These are phyloP conservation scores for Halophytophthora polymorphica DNA, from an alignment of 352 stramenopile species.

Conservation along the genomic window DNA sequence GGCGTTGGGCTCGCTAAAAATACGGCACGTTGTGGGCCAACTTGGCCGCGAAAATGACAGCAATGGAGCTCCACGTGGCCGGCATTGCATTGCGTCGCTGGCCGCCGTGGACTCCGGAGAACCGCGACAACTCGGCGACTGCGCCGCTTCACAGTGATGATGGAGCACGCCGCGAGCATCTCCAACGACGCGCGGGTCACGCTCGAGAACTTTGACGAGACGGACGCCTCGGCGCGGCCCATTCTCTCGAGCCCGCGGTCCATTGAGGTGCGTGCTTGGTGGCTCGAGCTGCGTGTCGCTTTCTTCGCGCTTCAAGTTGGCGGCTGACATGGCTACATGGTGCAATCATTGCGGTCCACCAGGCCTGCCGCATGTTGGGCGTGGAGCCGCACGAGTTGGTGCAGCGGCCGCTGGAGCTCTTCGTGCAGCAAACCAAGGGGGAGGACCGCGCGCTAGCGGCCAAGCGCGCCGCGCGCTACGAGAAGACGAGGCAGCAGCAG, in stretches of 20 bases:
- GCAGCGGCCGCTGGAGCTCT: conserved; percentile 51
- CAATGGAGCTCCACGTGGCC: conserved; percentile 13
- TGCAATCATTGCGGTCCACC: conserved; percentile 3
- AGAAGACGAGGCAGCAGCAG: conserved; percentile 51
- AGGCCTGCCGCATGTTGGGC: conserved; percentile 73
- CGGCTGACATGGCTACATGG: background rate
- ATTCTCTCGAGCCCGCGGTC: conserved; percentile 70
- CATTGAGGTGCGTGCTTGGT: conserved; percentile 25
- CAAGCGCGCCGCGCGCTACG: conserved; percentile 58
- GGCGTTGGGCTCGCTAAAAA: conserved; percentile 21
- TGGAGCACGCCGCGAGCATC: too few species aligned
- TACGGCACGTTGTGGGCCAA: conserved; percentile 14
- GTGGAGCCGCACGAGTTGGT: conserved; percentile 67
- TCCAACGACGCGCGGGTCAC: conserved; percentile 19
- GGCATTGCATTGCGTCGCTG: too few species aligned
- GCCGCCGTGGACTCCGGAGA: too few species aligned
- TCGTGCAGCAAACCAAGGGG: conserved; percentile 27
- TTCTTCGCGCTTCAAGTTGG: conserved; percentile 3
- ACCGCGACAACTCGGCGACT: too few species aligned
- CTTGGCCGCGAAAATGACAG: conserved; percentile 18
- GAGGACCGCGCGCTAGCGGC: conserved; percentile 37
- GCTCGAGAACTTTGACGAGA: conserved; percentile 72
- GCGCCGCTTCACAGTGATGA: too few species aligned
- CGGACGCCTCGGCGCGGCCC: conserved; percentile 18
- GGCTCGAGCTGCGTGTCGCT: background rate